A percentile compares a stretch with the other conserved stretches of the same genome.
These are phyloP conservation scores for Auxenochlorella protothecoides DNA, from an alignment of 139 green algal species.

Conservation along the genomic window DNA sequence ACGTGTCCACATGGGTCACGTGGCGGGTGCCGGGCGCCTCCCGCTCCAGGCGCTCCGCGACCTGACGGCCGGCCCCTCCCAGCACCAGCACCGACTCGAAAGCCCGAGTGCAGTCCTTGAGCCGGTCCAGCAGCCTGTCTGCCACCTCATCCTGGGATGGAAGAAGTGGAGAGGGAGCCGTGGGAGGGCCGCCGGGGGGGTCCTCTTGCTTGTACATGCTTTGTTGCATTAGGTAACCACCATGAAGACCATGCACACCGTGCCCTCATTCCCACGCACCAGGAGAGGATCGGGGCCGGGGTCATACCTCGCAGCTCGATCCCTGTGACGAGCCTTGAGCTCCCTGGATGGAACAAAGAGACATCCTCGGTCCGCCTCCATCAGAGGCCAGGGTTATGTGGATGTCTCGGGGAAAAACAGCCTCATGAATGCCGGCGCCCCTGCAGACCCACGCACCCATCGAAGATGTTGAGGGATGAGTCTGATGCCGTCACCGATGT, in stretches of 20 bases:
- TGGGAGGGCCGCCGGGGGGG: neutral
- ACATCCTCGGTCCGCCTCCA: too few species aligned
- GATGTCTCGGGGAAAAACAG: too few species aligned
- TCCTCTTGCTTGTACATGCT: too few species aligned
- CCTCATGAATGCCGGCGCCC: too few species aligned
- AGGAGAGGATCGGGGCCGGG: constrained; percentile 24
- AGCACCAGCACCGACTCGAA: constrained; percentile 57
- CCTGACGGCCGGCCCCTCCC: constrained; percentile 41
- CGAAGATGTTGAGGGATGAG: constrained; percentile 6
- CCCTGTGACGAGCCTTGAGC: constrained; percentile 49
- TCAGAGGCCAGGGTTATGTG: too few species aligned
- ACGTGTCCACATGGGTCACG: constrained; percentile 44
- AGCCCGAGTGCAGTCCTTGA: constrained; percentile 59
- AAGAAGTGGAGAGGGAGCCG: constrained; percentile 17
- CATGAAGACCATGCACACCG: too few species aligned
- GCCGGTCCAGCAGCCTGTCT: constrained; percentile 59
- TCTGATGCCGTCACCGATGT: too few species aligned
- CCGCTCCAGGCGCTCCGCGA: constrained; percentile 25
- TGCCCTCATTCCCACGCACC: constrained; percentile 3
- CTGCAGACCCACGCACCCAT: constrained; percentile 8
- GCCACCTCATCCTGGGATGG: constrained; percentile 39
- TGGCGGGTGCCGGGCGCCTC: constrained; percentile 37
- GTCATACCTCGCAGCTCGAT: constrained; percentile 38
- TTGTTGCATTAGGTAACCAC: too few species aligned
- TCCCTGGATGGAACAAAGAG: constrained; percentile 16